Evolutionary conservation across 2,329 filamentous ascomycete genomes (phyloP).

Genomic region (Penicillium sp.): DNA sequence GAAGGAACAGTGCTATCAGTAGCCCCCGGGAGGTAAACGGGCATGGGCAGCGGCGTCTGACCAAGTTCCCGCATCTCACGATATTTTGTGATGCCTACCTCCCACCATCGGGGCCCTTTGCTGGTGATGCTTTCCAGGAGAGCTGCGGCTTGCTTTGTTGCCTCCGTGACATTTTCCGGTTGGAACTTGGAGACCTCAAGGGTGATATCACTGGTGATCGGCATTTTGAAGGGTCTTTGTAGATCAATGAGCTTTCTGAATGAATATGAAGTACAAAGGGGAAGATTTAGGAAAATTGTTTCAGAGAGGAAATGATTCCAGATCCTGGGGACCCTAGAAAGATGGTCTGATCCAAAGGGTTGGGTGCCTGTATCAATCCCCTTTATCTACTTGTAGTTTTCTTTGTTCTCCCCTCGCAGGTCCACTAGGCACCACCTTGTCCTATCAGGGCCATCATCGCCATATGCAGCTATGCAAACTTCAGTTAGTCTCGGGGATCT

Average conservation of each 20-base stretch:
- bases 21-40: constrained; percentile 47
- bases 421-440: too few species aligned
- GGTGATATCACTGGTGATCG: background rate
- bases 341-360: too few species aligned
- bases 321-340: background rate
- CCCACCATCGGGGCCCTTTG: constrained; percentile 51
- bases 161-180: background rate
- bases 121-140: constrained; percentile 36
- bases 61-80: constrained; percentile 54
- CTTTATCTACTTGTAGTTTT: background rate
- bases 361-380: too few species aligned
- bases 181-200: background rate
- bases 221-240: background rate
- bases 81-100: constrained; percentile 55
- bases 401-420: too few species aligned
- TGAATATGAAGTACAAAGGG: background rate
- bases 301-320: background rate
- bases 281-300: background rate
- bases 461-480: too few species aligned
- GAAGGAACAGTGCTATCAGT: constrained; percentile 52
- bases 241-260: background rate
- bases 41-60: constrained; percentile 52
- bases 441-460: too few species aligned
- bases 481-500: too few species aligned
- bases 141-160: background rate